Conservation (phyloP, 1,284 basidiomycete genomes). For the Moesziomyces parantarcticus region DNA sequence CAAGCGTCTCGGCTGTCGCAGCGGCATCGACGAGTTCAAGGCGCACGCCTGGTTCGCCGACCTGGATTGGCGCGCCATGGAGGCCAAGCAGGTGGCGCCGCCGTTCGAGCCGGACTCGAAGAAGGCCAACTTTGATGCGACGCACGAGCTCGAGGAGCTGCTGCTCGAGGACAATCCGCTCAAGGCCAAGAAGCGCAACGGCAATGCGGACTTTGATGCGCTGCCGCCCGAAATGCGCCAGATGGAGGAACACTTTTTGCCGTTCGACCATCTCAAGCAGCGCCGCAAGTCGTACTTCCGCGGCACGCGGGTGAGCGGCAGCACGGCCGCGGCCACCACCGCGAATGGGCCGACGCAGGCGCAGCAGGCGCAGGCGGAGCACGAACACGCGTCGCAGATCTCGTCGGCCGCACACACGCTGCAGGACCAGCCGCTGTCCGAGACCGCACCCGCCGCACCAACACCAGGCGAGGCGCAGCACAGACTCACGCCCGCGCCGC, state of each 20-base stretch:
- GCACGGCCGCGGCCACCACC: neutral
- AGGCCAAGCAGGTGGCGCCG: slow-evolving; percentile 79
- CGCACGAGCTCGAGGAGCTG: slow-evolving; percentile 95
- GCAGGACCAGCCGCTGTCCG: slow-evolving; percentile 58
- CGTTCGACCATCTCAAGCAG: slow-evolving; percentile 64
- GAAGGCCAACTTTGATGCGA: slow-evolving; percentile 99
- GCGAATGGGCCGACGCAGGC: neutral
- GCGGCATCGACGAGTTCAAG: slow-evolving; percentile 75
- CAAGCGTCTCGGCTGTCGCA: slow-evolving; percentile 83
- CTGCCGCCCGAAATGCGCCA: slow-evolving; percentile 90
- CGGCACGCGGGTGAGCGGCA: slow-evolving; percentile 4
- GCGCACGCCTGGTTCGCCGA: slow-evolving; percentile 85
- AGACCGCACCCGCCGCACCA: slow-evolving; percentile 21
- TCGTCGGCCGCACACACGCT: slow-evolving; percentile 50
- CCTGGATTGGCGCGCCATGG: slow-evolving; percentile 85
- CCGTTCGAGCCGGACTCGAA: slow-evolving; percentile 96
- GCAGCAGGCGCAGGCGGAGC: slow-evolving; percentile 11
- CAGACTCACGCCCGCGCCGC: slow-evolving; percentile 11
- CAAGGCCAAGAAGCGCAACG: slow-evolving; percentile 91
- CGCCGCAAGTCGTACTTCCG: slow-evolving; percentile 56
- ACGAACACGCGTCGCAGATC: slow-evolving; percentile 40
- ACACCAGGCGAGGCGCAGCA: neutral
- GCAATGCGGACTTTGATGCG: slow-evolving; percentile 84
- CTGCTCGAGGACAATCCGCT: slow-evolving; percentile 95
- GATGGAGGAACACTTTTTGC: slow-evolving; percentile 86